Evolutionary conservation across 208 protist species (phyloP), one percentile per base, ranked within the genome.

Genomic region (Lotmaria passim): DNA sequence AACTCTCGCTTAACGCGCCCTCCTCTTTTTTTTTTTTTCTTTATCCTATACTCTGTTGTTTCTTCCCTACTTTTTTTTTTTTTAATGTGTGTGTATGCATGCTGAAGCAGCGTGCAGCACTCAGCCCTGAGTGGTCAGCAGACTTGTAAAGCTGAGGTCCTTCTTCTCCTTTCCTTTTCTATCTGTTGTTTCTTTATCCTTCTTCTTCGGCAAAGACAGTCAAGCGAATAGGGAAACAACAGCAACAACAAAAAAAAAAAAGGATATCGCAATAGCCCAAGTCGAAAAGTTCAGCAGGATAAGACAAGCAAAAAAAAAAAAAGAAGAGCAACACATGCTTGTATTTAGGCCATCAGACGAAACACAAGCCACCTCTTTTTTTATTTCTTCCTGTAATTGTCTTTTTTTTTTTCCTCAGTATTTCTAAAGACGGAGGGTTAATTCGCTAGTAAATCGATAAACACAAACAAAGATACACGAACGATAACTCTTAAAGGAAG

Each of bases 111-210:
- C n/a, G n/a, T n/a, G n/a, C n/a, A n/a, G n/a, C n/a, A n/a, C n/a
- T n/a, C n/a, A n/a, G n/a, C n/a, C n/a, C n/a, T n/a, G n/a, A n/a
- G n/a, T n/a, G n/a, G n/a, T n/a, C n/a, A n/a, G n/a, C n/a, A n/a
- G n/a, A 33, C 46, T 28, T 44, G n/a, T 63, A 3, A 48, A n/a
- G n/a, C n/a, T n/a, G n/a, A n/a, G n/a, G n/a, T n/a, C n/a, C 36
- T 50, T 26, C 41, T 28, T 64, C 24, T 64, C 64, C 30, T 63
- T 64, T 39, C 41, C 11, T 65, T 65, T 38, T 48, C 30, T 34
- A 14, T 65, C 26, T 51, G 10, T 39, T 28, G 26, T 60, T 60
- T 21, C 30, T 60, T 60, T 34, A 21, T 60, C 17, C 17, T 46
- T 46, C 17, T 46, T 46, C 41, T 17, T 46, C 41, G 41, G 41